Evolutionary conservation across 495 filamentous ascomycete genomes (phyloP).

Genomic region (Clavariopsis aquatica): DNA sequence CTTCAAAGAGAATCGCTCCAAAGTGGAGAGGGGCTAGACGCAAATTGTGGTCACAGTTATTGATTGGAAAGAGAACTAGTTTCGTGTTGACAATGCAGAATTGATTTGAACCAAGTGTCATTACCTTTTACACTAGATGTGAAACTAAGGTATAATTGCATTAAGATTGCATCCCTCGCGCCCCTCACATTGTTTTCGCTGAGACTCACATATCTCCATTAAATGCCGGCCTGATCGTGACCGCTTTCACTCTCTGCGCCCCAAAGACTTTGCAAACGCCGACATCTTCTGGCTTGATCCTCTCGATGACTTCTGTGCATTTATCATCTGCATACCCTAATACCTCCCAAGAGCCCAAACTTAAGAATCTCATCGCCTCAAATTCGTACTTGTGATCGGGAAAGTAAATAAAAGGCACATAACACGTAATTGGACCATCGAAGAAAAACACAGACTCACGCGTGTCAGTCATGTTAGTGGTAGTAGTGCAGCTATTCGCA

Average conservation of each 20-base stretch:
- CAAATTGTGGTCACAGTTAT: too few relatives aligned
- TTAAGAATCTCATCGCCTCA: neutral
- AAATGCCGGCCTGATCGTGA: slow-evolving; percentile 14
- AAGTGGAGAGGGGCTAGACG: too few relatives aligned
- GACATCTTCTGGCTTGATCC: neutral
- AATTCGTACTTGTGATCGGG: slow-evolving; percentile 1
- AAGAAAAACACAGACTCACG: neutral
- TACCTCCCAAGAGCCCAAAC: slow-evolving; percentile 4
- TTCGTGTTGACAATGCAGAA: too few relatives aligned
- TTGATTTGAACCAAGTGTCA: too few relatives aligned
- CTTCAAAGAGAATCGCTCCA: too few relatives aligned
- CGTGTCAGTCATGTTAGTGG: neutral
- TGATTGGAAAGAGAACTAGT: too few relatives aligned
- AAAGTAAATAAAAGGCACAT: slow-evolving; percentile 14
- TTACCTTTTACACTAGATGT: too few relatives aligned
- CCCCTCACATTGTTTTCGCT: too few relatives aligned
- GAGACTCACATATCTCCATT: slow-evolving; percentile 3
- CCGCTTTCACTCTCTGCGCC: slow-evolving; percentile 5
- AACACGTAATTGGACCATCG: neutral
- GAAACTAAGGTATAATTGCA: too few relatives aligned
- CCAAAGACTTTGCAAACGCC: slow-evolving; percentile 10
- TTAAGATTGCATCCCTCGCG: too few relatives aligned
- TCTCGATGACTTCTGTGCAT: neutral
- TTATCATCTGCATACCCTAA: slow-evolving; percentile 6
- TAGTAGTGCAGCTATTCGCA: neutral